phyloP scores from a whole-genome alignment of 2,329 filamentous ascomycete genomes.

The Alternaria ethzedia region DNA sequence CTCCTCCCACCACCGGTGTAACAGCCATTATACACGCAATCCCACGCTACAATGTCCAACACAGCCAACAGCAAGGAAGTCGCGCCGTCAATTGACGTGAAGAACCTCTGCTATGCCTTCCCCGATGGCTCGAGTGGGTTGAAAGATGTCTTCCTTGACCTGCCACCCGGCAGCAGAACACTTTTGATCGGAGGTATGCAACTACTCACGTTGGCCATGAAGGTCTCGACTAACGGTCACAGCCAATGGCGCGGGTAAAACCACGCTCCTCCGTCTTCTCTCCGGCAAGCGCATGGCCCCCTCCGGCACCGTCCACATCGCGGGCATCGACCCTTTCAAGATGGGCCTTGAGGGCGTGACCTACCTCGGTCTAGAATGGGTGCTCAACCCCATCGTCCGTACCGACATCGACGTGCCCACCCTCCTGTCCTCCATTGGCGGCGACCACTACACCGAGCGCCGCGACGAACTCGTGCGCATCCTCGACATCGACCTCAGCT shows the following conservation, averaged over 20 bases:
- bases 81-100: constrained; percentile 72
- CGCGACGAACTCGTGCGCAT: constrained; percentile 87
- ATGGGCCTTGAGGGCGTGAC: constrained; percentile 90
- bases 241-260: constrained; percentile 97
- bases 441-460: constrained; percentile 79
- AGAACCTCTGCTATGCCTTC: constrained; percentile 84
- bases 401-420: constrained; percentile 92
- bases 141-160: constrained; percentile 71
- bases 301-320: constrained; percentile 73
- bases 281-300: constrained; percentile 95
- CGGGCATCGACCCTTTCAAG: constrained; percentile 89
- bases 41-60: constrained; percentile 27
- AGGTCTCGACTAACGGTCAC: constrained; percentile 29
- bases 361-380: constrained; percentile 97
- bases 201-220: too few relatives aligned
- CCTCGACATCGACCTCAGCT: constrained; percentile 87
- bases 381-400: constrained; percentile 93
- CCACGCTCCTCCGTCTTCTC: constrained; percentile 90
- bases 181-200: constrained; percentile 81
- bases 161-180: constrained; percentile 84
- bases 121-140: constrained; percentile 84
- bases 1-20: constrained; percentile 1
- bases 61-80: constrained; percentile 24
- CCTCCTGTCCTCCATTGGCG: constrained; percentile 83
- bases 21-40: not conserved